Base-by-base conservation (phyloP, 2,329 filamentous ascomycete species). In the Verticillium albo-atrum region DNA sequence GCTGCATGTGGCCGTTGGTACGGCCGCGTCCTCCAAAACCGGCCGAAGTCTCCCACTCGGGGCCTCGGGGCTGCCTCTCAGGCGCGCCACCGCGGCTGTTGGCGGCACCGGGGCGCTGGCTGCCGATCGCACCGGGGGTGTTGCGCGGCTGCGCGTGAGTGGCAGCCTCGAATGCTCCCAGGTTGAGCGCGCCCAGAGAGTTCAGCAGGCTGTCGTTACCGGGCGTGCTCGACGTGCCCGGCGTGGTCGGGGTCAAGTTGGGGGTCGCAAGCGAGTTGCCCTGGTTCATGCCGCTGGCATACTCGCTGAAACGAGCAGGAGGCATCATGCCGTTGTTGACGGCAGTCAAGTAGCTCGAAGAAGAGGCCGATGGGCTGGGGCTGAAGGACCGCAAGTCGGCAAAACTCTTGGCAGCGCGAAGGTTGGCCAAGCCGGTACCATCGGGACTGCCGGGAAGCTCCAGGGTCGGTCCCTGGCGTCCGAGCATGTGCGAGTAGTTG, bases 311-410 rank as follows among this genome's bases (percentile, higher is more conserved):
- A 26, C 79, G 77, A 26, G 75, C 75, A 52, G 67, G 68, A 37
- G 69, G 64, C 65, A 91, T 78, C 58, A 91, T 70, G 28, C 74
- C 75, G 4, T 68, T 74, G 64, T 86, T 85, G 60, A 91, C 70
- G 30, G 74, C 75, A 4, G 68, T 75, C 27, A 77, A 74, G 71
- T 96, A 97, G 78, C 92, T 96, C 6, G 91, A 91, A 20, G 91
- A 92, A 14, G 95, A 97, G 7, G 89, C 89, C 3, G 91, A 94
- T 6, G 95, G 94, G 67, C 94, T 98, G 12, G 94, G 94, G 17
- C 93, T 97, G 76, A 96, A 97, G 1, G 93, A 96, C 64, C 94
- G 90, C 64, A 99, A 79, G 71, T 99, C 95, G 35, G 94, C 95
- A 72, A 97, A 97, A 56, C 94, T 98, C 80, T 98, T 98, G 63